A percentile compares a stretch with the other conserved stretches of the same genome.
These are phyloP conservation scores for Trichomonascaceae sp. DNA, from an alignment of 1,139 yeast species.

Conservation along the genomic window DNA sequence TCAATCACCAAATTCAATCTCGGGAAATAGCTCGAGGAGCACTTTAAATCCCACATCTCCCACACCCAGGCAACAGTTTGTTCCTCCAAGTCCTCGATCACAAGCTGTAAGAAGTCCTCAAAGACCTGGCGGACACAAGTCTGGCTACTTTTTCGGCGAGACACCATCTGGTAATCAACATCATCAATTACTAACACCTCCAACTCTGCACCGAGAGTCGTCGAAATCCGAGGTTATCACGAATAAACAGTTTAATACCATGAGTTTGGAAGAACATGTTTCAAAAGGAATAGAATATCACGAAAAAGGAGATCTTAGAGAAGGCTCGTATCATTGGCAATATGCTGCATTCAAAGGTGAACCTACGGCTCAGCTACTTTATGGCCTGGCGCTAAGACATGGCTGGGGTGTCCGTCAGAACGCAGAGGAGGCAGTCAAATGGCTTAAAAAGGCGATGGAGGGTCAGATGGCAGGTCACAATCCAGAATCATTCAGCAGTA, in stretches of 20 bases:
- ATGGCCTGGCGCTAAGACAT: constrained; percentile 60
- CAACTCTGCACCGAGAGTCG: constrained; percentile 1
- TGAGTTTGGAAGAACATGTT: constrained; percentile 39
- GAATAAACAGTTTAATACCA: constrained; percentile 20
- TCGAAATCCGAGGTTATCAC: neutral
- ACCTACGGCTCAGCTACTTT: constrained; percentile 63
- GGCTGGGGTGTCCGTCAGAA: constrained; percentile 70
- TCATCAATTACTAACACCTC: constrained; percentile 4
- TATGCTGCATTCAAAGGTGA: constrained; percentile 56
- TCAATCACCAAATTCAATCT: neutral
- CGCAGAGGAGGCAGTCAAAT: constrained; percentile 49
- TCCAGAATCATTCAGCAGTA: constrained; percentile 17
- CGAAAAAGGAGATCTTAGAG: constrained; percentile 55
- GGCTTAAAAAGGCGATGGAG: constrained; percentile 51
- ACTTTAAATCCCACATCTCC: neutral
- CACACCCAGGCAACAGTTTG: constrained; percentile 10
- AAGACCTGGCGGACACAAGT: neutral
- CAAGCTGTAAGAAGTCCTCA: neutral
- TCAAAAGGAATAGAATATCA: constrained; percentile 50
- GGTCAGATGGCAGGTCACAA: constrained; percentile 16
- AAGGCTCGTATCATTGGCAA: constrained; percentile 64
- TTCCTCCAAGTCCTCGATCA: constrained; percentile 7
- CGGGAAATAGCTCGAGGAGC: neutral
- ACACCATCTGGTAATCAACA: neutral
- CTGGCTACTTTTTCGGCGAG: neutral